Evolutionary conservation across 345 rosid species (phyloP), one percentile per base, ranked within the genome.

Genomic region (Microcos paniculata): DNA sequence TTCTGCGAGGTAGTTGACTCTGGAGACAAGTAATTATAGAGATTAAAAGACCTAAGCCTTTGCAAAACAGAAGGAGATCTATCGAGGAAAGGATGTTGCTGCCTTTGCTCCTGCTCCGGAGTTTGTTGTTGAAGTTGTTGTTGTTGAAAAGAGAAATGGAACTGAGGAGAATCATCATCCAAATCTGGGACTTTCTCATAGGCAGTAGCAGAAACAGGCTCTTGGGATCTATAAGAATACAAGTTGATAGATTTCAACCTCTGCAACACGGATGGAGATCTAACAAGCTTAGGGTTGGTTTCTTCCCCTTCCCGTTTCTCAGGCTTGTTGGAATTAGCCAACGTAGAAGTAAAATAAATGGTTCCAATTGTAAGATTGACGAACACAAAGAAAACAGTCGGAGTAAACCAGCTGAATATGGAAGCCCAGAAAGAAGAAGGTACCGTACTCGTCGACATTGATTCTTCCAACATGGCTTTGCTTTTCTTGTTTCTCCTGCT

Each of bases 11-110:
- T 52, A 23, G 55, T 49, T 23, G 10, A 62, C 72, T 91, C 92
- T 6, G 82, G 92, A 23, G 94, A 81, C 19, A 87, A 75, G 81
- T 86, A 87, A 76, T 67, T 81, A 45, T 87, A 81, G 62, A 90
- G 87, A 59, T 88, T 88, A 40, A 89, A 78, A 78, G 98, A 93
- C 80, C 83, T 93, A 64, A 95, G 81, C 65, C 85, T 63, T 2
- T 91, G 87, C 58, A 93, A 71, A 69, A 93, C 71, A 24, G 98
- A 87, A 67, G 94, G 89, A 80, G 97, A 92, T 88, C 97, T 80
- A 35, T 84, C 69, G 1, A 84, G 73, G 31, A 57, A 70, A 51
- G 84, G 78, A 23, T 68, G 82, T 0, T 16, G 79, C 5, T 70
- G 79, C 8, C 72, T 72, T 66, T 55, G 86, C 62, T 85, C 85